phyloP scores from a whole-genome alignment of 306 rosid species.

The Hippophae tibetana region DNA sequence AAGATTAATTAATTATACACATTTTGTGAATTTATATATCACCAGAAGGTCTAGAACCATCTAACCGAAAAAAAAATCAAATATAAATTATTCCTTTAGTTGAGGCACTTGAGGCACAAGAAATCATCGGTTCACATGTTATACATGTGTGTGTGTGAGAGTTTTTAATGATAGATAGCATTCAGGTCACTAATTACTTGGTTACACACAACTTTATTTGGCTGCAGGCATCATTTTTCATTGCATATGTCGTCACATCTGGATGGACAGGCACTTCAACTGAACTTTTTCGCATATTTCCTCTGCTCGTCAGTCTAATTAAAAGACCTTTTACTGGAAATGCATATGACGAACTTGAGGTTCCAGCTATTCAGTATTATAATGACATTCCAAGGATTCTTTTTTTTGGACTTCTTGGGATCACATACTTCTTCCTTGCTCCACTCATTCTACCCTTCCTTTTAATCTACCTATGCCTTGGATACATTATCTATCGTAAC shows the following conservation, averaged over 20 bases:
- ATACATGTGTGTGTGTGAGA: no score
- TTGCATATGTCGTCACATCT: conserved; percentile 85
- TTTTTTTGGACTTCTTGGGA: conserved; percentile 89
- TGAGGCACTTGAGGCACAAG: no score
- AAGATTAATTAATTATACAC: no score
- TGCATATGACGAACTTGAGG: conserved; percentile 44
- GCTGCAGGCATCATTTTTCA: conserved; percentile 82
- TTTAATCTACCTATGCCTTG: conserved; percentile 63
- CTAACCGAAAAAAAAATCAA: no score
- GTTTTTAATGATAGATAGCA: no score
- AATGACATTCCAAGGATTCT: conserved; percentile 70
- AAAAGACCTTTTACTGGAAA: conserved; percentile 39
- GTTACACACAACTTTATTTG: conserved; percentile 6
- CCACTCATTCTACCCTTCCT: conserved; percentile 91
- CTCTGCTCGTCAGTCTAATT: conserved; percentile 45
- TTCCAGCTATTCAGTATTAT: conserved; percentile 58
- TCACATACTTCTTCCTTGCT: conserved; percentile 87
- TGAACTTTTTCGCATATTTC: conserved; percentile 68
- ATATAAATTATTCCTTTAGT: no score
- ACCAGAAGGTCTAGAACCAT: no score
- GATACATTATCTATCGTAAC: conserved; percentile 64
- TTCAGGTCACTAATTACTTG: no score
- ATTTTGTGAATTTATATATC: no score
- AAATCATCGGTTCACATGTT: no score
- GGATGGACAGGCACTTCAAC: conserved; percentile 88